Conservation (phyloP, 805 yeast species). For the Zygosaccharomyces siamensis region DNA sequence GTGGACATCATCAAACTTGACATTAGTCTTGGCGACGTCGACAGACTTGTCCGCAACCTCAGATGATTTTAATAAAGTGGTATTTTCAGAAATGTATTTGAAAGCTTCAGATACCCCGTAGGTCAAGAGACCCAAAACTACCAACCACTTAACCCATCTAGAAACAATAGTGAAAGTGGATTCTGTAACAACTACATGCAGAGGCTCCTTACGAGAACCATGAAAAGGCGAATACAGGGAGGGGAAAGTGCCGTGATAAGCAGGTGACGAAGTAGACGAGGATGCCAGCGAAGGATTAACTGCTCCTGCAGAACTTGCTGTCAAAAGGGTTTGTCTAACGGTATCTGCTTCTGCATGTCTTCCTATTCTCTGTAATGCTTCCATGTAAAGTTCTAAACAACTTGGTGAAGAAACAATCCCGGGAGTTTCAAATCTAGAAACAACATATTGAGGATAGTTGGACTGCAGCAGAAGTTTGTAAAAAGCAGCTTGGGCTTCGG, state of each 20-base stretch:
- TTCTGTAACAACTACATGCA: conserved; percentile 91
- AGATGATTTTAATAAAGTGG: conserved; percentile 55
- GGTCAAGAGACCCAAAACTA: conserved; percentile 72
- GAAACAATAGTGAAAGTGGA: conserved; percentile 71
- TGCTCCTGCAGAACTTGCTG: conserved; percentile 36
- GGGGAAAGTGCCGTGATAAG: conserved; percentile 27
- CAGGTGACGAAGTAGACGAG: conserved; percentile 22
- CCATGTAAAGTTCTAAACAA: conserved; percentile 72
- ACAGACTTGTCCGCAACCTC: conserved; percentile 73
- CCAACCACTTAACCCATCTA: conserved; percentile 84
- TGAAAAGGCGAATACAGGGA: conserved; percentile 33
- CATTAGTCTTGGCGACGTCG: conserved; percentile 80
- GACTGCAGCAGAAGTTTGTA: conserved; percentile 68
- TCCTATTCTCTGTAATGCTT: conserved; percentile 76
- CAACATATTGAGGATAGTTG: conserved; percentile 92
- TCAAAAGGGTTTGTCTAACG: conserved; percentile 45
- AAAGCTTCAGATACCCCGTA: conserved; percentile 79
- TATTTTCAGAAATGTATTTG: conserved; percentile 76
- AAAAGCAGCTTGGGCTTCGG: conserved; percentile 75
- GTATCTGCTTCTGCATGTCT: conserved; percentile 72
- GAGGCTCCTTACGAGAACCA: conserved; percentile 76
- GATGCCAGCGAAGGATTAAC: conserved; percentile 31
- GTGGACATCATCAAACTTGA: conserved; percentile 85
- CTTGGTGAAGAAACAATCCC: conserved; percentile 84
- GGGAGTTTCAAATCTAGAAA: conserved; percentile 88